Evolutionary conservation across 2,329 filamentous ascomycete species (phyloP).

Genomic region (Herpotrichia juniperi): DNA sequence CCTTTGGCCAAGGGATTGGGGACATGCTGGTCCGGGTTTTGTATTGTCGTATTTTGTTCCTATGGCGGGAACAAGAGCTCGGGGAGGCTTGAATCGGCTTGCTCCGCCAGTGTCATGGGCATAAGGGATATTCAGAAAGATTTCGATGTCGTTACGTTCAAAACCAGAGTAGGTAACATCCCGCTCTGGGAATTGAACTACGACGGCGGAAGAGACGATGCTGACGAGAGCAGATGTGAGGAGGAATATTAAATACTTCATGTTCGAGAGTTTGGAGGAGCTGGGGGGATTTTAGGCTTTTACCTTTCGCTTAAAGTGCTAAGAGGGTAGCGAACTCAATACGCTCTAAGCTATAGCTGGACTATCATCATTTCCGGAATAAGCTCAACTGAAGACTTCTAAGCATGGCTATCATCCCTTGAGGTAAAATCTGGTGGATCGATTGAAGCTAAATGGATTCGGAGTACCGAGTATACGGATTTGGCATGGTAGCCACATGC

Average conservation of each 20-base stretch:
- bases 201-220: constrained; percentile 11
- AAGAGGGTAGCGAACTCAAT: too few relatives aligned
- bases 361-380: too few relatives aligned
- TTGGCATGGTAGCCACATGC: too few relatives aligned
- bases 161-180: constrained; percentile 53
- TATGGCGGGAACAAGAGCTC: constrained; percentile 35
- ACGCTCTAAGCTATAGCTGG: too few relatives aligned
- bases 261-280: too few relatives aligned
- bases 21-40: constrained; percentile 52
- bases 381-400: too few relatives aligned
- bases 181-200: constrained; percentile 5
- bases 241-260: not conserved
- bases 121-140: constrained; percentile 56
- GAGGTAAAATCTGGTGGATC: too few relatives aligned
- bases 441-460: too few relatives aligned
- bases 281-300: too few relatives aligned
- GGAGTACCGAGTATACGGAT: too few relatives aligned
- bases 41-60: constrained; percentile 48
- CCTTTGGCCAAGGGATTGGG: constrained; percentile 46
- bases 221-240: constrained; percentile 4
- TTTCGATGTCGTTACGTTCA: constrained; percentile 52
- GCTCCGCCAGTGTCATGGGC: constrained; percentile 54
- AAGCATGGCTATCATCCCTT: too few relatives aligned
- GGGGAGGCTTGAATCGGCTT: constrained; percentile 56
- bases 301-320: too few relatives aligned